Evolutionary conservation across 768 basidiomycete genomes (phyloP).

Genomic region (Trametes cinnabarina): DNA sequence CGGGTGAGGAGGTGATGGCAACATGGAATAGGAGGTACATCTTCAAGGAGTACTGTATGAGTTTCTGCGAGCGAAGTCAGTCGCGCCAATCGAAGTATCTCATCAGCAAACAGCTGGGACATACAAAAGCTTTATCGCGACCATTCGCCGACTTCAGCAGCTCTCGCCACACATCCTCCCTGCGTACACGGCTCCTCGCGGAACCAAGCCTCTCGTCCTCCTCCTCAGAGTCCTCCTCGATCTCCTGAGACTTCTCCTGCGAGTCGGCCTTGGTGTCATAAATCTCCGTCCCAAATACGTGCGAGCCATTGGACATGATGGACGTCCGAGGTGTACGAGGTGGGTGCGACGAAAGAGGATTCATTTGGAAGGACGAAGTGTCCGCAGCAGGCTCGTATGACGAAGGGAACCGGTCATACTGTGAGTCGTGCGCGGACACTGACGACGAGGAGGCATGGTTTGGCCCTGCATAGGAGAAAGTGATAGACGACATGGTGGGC

Average conservation of each 20-base stretch:
- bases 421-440: conserved; percentile 41
- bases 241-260: conserved; percentile 22
- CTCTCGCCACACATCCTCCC: conserved; percentile 78
- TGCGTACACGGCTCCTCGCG: conserved; percentile 47
- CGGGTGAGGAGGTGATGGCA: conserved; percentile 43
- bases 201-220: conserved; percentile 32
- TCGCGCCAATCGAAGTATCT: not conserved
- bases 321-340: conserved; percentile 73
- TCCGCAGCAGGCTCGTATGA: conserved; percentile 49
- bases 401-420: conserved; percentile 52
- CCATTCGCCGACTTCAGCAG: conserved; percentile 75
- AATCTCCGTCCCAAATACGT: conserved; percentile 39
- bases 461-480: conserved; percentile 53
- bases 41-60: conserved; percentile 80
- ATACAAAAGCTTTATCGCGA: conserved; percentile 81
- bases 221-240: conserved; percentile 31
- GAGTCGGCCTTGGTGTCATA: conserved; percentile 46
- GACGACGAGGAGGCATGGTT: conserved; percentile 38
- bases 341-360: conserved; percentile 75
- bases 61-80: conserved; percentile 53
- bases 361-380: conserved; percentile 69
- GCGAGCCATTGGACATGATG: conserved; percentile 33
- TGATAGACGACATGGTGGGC: conserved; percentile 60
- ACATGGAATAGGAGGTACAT: conserved; percentile 72
- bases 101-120: conserved; percentile 31